Evolutionary conservation across 306 rosid species (phyloP).

Genomic region (Cucurbita moschata): DNA sequence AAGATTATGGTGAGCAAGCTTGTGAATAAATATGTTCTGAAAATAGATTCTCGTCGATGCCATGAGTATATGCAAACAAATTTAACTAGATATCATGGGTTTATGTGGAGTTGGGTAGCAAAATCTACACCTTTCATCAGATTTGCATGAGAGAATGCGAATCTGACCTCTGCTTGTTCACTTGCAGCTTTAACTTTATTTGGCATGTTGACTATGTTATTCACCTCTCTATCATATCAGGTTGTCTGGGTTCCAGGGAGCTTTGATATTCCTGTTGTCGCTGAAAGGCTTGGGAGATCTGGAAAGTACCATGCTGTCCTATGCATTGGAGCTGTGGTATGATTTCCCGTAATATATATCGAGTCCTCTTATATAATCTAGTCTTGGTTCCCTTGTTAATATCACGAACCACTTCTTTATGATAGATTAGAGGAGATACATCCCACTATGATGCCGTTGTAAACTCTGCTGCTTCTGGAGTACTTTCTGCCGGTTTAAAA

Average conservation of each 20-base stretch:
- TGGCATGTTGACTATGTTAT: slow-evolving; percentile 6
- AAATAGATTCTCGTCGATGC: background rate
- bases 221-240: slow-evolving; percentile 21
- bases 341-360: slow-evolving; percentile 5
- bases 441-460: slow-evolving; percentile 88
- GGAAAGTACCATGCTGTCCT: slow-evolving; percentile 62
- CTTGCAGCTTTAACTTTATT: slow-evolving; percentile 4
- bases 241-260: slow-evolving; percentile 97
- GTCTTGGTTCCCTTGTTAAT: background rate
- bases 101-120: background rate
- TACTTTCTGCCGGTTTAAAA: slow-evolving; percentile 69
- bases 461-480: slow-evolving; percentile 87
- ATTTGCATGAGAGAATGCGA: background rate
- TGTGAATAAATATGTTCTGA: background rate
- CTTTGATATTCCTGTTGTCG: slow-evolving; percentile 78
- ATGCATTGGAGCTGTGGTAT: slow-evolving; percentile 98
- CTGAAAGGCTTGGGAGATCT: slow-evolving; percentile 58
- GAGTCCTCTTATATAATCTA: background rate
- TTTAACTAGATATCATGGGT: background rate
- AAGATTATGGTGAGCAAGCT: background rate
- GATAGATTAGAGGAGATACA: slow-evolving; percentile 85
- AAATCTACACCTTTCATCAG: background rate
- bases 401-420: slow-evolving; percentile 7
- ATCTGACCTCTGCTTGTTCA: background rate
- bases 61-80: background rate